Evolutionary conservation across 306 rosid genomes (phyloP), one percentile per base, ranked within the genome.

Genomic region (Betula pendula): DNA sequence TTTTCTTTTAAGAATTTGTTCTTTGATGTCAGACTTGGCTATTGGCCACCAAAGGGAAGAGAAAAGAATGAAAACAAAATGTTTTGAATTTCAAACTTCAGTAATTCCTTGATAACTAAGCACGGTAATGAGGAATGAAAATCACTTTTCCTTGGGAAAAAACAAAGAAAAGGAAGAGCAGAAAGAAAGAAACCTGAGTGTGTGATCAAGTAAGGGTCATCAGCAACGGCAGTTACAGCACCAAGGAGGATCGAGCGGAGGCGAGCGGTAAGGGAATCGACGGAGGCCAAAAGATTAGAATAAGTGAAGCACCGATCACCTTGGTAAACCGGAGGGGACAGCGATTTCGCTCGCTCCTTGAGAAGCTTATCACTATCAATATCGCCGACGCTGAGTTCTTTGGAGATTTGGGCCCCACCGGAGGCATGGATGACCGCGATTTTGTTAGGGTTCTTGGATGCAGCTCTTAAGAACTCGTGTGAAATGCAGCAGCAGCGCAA

Each of bases 391-490:
- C 50, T 74, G 69, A 73, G 74, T 24, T 83, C 55, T 25, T 55
- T 48, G 81, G 86, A 83, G 63, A 87, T 13, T 17, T 65, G 70
- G 72, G 86, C 81, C 2, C 78, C 87, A 24, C 88, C 88, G 70
- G 91, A 86, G 78, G 97, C 91, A 59, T 92, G 96, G 19, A 94
- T 68, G 27, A 85, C 86, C 4, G 95, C 98, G 70, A 81, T 73
- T 84, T 84, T 89, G 87, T 85, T 68, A 35, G 90, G 90, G 85
- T 94, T 84, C 8, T 35, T 24, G 27, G 86, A 80, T 5, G 96
- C 93, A 5, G 69, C 75, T 48, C 72, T 81, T 45, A 79, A 84
- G 85, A 94, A 92, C 66, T 81, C 77, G 83, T 92, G 98, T 5
- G 93, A 90, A 42, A 92, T 74, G 84, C 98, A 94, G 85, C 94